Evolutionary conservation across 768 basidiomycete species (phyloP), one percentile per base, ranked within the genome.

Genomic region (Termitomyces sp.): DNA sequence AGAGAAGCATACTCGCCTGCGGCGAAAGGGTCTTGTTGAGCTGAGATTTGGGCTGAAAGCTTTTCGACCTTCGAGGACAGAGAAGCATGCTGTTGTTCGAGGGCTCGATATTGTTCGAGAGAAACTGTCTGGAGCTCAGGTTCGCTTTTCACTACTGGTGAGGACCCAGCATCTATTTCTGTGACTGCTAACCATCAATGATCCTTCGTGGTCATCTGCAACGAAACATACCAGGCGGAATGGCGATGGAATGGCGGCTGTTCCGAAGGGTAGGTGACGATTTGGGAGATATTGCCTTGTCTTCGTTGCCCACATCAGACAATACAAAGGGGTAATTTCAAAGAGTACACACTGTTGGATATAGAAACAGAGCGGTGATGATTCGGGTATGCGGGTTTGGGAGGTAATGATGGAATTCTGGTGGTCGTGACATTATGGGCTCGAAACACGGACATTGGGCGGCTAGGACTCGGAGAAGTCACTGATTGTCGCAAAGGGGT

Each of bases 11-110:
- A 52, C 61, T 69, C 36, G 65, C 65, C 18, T 65, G 58, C 7
- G 69, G 59, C 12, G 67, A 64, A 33, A 71, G 66, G 26, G 62
- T 64, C 59, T 70, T 69, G 16, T 66, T 39, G 57, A 36, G 37
- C 34, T 4, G 27, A n/a, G 9, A 72, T 33, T 58, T 58, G 49
- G 34, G 57, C 26, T 22, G 47, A 49, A 14, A 64, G 58, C 34
- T 60, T 39, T 53, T 60, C 48, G 3, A 64, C 42, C 27, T 55
- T 56, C 16, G 45, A 32, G 2, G 57, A 39, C 24, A 65, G 61
- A 16, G 61, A 37, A 16, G 26, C n/a, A 36, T 61, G 56, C 20
- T 58, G 52, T 30, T 37, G 49, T 37, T 60, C 32, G 10, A 63
- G 56, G 20, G 14, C 32, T 30, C 34, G 53, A 27, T 49, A 53